phyloP scores from a whole-genome alignment of 768 basidiomycete genomes.

The Auriscalpium vulgare region DNA sequence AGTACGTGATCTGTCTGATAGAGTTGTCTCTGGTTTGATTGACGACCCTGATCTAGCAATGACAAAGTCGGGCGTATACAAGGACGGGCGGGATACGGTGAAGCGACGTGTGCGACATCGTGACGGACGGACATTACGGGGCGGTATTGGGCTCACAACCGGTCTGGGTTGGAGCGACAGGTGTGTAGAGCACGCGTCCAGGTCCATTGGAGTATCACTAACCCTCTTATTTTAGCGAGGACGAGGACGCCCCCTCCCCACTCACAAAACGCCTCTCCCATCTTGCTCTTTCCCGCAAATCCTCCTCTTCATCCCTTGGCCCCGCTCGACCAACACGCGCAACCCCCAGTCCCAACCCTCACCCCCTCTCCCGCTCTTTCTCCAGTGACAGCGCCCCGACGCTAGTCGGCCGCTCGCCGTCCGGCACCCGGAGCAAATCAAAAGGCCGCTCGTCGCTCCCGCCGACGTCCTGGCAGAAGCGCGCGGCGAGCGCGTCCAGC shows the following conservation, averaged over 20 bases:
- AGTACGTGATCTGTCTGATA: slow-evolving; percentile 13
- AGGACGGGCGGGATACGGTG: slow-evolving; percentile 30
- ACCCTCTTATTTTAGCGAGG: slow-evolving; percentile 22
- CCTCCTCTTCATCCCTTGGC: slow-evolving; percentile 13
- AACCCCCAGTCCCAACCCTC: slow-evolving; percentile 7
- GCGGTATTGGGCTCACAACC: slow-evolving; percentile 33
- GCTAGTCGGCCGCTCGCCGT: neutral
- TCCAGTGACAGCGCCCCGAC: slow-evolving; percentile 1
- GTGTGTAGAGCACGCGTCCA: slow-evolving; percentile 10
- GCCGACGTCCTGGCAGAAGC: slow-evolving; percentile 12
- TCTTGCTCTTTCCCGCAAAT: slow-evolving; percentile 15
- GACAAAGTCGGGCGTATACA: slow-evolving; percentile 28
- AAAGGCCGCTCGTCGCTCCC: slow-evolving; percentile 7
- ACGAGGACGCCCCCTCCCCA: slow-evolving; percentile 33
- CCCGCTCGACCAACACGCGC: neutral
- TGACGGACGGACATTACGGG: slow-evolving; percentile 29
- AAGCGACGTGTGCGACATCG: slow-evolving; percentile 28
- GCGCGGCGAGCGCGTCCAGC: neutral
- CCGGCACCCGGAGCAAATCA: neutral
- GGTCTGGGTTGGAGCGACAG: slow-evolving; percentile 37
- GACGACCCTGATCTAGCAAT: slow-evolving; percentile 16
- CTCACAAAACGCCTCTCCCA: slow-evolving; percentile 28
- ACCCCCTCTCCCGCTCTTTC: slow-evolving; percentile 21
- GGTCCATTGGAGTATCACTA: neutral
- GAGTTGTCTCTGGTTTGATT: slow-evolving; percentile 1